Conservation (phyloP, 2,329 filamentous ascomycete species). For the Emergomyces pasteurianus region DNA sequence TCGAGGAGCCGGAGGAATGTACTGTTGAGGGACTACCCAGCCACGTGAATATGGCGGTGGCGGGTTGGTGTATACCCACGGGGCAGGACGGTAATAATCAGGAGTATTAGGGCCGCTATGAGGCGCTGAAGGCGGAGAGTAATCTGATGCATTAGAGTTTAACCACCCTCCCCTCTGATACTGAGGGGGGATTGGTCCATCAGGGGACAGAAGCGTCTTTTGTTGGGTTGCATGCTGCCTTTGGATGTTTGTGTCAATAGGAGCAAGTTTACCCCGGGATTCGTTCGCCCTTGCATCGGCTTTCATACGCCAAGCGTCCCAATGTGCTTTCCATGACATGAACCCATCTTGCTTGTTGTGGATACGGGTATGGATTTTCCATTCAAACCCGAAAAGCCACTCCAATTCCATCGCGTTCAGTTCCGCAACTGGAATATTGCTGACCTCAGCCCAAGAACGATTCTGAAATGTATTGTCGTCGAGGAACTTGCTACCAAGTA, state of each 20-base stretch:
- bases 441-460: conserved; percentile 91
- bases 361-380: conserved; percentile 77
- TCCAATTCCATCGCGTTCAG: conserved; percentile 78
- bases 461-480: conserved; percentile 98
- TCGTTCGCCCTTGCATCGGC: conserved; percentile 35
- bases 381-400: conserved; percentile 73
- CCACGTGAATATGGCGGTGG: conserved; percentile 30
- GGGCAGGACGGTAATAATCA: conserved; percentile 33
- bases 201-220: conserved; percentile 38
- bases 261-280: conserved; percentile 41
- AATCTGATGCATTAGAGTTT: conserved; percentile 37
- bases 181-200: conserved; percentile 39
- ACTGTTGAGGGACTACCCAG: conserved; percentile 27
- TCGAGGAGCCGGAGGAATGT: conserved; percentile 26
- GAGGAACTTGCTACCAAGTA: conserved; percentile 88
- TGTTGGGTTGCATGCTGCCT: conserved; percentile 34
- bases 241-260: conserved; percentile 54
- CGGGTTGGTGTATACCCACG: conserved; percentile 33
- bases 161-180: conserved; percentile 39
- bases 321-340: conserved; percentile 51
- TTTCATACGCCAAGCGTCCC: conserved; percentile 51
- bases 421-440: conserved; percentile 71
- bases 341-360: conserved; percentile 60
- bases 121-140: conserved; percentile 38
- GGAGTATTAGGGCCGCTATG: conserved; percentile 38